These are phyloP conservation scores for Trichoderma sp. DNA, from an alignment of 2,329 filamentous ascomycete genomes.

Conservation along the genomic window DNA sequence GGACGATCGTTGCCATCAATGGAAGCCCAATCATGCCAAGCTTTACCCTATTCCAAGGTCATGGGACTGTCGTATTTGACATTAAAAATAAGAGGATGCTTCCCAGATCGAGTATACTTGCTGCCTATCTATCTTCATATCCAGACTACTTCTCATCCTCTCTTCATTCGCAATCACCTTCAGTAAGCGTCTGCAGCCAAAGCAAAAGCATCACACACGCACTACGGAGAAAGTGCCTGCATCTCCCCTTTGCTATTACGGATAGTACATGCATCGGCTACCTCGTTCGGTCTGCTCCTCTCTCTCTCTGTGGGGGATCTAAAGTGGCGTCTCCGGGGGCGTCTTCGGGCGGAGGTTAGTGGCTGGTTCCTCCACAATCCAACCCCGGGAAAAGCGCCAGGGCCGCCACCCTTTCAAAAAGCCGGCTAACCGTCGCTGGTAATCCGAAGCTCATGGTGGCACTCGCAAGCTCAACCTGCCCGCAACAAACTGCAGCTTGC, in stretches of 20 bases:
- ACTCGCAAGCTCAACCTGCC: background rate
- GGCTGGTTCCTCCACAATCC: slow-evolving; percentile 1
- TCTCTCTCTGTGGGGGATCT: background rate
- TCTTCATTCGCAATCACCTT: background rate
- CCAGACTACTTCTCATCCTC: background rate
- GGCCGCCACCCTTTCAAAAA: background rate
- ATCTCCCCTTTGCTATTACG: background rate
- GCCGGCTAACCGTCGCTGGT: slow-evolving; percentile 18
- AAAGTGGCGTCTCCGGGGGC: background rate
- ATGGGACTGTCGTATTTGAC: slow-evolving; percentile 1
- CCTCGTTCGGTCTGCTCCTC: background rate
- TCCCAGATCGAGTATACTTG: background rate
- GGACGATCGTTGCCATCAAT: slow-evolving; percentile 3
- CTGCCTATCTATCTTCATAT: background rate
- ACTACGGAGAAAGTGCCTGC: background rate
- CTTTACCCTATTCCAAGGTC: slow-evolving; percentile 7
- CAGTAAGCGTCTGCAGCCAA: background rate
- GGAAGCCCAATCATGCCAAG: background rate
- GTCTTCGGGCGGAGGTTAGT: background rate
- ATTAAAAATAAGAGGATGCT: background rate
- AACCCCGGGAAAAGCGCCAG: background rate
- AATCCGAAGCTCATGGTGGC: slow-evolving; percentile 17
- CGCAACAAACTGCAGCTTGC: background rate
- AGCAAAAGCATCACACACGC: background rate
- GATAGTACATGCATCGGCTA: background rate